Evolutionary conservation across 1,284 basidiomycete genomes (phyloP).

Genomic region (Dichomitus squalens): DNA sequence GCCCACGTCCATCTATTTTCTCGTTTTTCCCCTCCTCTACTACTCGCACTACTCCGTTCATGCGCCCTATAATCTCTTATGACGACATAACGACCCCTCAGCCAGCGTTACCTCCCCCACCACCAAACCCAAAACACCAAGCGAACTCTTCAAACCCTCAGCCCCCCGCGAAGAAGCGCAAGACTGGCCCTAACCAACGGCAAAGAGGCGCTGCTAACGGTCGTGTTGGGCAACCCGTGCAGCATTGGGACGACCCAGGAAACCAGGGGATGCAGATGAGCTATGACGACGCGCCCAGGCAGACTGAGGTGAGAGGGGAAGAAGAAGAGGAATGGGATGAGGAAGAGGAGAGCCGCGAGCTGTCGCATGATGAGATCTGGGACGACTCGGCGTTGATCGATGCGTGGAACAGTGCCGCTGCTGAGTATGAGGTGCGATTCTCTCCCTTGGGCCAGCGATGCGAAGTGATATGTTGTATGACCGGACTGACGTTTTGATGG

Average conservation of each 20-base stretch:
- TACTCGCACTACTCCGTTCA: too few relatives aligned
- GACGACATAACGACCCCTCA: conserved; percentile 32
- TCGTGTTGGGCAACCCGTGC: conserved; percentile 26
- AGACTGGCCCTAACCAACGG: conserved; percentile 25
- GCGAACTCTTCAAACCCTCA: conserved; percentile 10
- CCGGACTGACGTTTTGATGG: conserved; percentile 3
- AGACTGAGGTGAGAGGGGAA: conserved; percentile 12
- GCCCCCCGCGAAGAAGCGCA: conserved; percentile 34
- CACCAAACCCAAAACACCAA: not conserved
- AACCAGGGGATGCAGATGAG: conserved; percentile 29
- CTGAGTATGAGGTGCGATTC: conserved; percentile 66
- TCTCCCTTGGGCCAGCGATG: too few relatives aligned
- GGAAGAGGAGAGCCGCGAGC: conserved; percentile 56
- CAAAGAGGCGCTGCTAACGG: conserved; percentile 8
- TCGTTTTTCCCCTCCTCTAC: too few relatives aligned
- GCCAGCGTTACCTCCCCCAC: not conserved
- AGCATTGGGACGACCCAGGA: conserved; percentile 51
- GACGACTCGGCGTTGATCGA: conserved; percentile 80
- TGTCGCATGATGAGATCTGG: conserved; percentile 78
- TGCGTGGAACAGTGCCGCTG: conserved; percentile 79
- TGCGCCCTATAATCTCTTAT: conserved; percentile 35
- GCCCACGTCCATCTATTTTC: too few relatives aligned
- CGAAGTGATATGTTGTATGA: too few relatives aligned
- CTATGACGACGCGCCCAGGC: conserved; percentile 35
- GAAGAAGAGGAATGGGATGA: conserved; percentile 29